phyloP scores from a whole-genome alignment of 495 filamentous ascomycete genomes.

The Durotheca rogersii region DNA sequence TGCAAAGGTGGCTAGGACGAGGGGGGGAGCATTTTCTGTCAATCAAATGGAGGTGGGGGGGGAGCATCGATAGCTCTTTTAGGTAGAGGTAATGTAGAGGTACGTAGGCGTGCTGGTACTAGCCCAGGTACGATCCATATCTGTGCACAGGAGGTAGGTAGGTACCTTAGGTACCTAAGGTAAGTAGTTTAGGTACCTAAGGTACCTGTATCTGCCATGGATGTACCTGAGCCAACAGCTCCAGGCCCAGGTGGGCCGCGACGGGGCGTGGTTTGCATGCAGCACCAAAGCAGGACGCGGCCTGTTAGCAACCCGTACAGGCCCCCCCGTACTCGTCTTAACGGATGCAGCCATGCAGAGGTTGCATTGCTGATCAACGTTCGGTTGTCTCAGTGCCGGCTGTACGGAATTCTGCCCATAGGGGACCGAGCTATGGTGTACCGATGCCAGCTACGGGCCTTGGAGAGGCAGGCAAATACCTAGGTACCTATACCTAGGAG shows the following conservation, averaged over 20 bases:
- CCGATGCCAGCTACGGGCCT: no score
- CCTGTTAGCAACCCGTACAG: conserved; percentile 5
- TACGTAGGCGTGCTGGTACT: not conserved
- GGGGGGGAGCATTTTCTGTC: no score
- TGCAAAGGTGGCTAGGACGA: no score
- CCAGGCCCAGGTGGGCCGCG: no score
- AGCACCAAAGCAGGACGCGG: conserved; percentile 20
- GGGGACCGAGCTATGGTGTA: no score
- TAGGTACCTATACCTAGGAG: no score
- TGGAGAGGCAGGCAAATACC: no score
- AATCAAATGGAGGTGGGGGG: conserved; percentile 9
- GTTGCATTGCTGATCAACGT: conserved; percentile 1
- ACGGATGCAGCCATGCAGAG: conserved; percentile 11
- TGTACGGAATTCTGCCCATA: no score
- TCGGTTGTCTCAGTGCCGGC: conserved; percentile 16
- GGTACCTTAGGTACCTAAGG: not conserved
- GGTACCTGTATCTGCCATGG: no score
- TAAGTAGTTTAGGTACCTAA: not conserved
- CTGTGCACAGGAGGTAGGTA: not conserved
- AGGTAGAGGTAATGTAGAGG: no score
- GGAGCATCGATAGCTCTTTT: conserved; percentile 9
- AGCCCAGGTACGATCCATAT: no score
- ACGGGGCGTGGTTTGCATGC: not conserved
- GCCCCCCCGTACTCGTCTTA: conserved; percentile 4
- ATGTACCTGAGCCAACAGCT: no score